phyloP scores from a whole-genome alignment of 768 basidiomycete genomes.

The Mycena latifolia region DNA sequence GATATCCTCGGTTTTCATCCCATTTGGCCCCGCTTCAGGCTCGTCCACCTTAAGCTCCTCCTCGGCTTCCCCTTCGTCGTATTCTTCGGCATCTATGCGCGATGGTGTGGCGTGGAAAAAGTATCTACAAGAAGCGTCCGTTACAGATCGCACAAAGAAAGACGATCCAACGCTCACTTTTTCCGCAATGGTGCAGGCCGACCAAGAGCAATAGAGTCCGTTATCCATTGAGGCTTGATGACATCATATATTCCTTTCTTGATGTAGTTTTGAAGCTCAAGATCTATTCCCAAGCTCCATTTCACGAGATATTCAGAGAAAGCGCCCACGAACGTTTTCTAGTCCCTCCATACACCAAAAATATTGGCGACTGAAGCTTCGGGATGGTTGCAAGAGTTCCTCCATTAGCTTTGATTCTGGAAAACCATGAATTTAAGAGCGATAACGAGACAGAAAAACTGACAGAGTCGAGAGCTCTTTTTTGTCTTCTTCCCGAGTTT shows the following conservation, averaged over 20 bases:
- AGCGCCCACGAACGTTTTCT: constrained; percentile 67
- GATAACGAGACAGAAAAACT: neutral
- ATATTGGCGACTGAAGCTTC: constrained; percentile 62
- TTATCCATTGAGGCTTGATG: constrained; percentile 85
- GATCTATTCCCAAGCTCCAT: constrained; percentile 9
- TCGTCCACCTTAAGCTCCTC: constrained; percentile 40
- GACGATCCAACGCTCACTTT: constrained; percentile 59
- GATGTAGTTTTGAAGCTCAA: constrained; percentile 75
- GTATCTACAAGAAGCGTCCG: constrained; percentile 59
- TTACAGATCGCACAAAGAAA: neutral
- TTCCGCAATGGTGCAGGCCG: constrained; percentile 71
- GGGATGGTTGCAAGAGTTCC: constrained; percentile 75
- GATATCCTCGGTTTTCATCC: constrained; percentile 38
- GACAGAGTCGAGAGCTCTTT: constrained; percentile 77
- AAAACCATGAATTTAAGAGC: neutral
- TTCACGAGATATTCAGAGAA: neutral
- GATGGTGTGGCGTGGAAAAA: constrained; percentile 80
- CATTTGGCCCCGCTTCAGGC: constrained; percentile 38
- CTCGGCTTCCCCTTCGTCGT: constrained; percentile 53
- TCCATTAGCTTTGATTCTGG: constrained; percentile 79
- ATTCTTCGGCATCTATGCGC: constrained; percentile 65
- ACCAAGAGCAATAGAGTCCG: constrained; percentile 76
- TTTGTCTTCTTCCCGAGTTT: constrained; percentile 76
- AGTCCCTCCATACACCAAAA: constrained; percentile 78
- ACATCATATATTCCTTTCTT: constrained; percentile 80